Evolutionary conservation across 2,329 filamentous ascomycete genomes (phyloP).

Genomic region (Colletotrichum cereale): DNA sequence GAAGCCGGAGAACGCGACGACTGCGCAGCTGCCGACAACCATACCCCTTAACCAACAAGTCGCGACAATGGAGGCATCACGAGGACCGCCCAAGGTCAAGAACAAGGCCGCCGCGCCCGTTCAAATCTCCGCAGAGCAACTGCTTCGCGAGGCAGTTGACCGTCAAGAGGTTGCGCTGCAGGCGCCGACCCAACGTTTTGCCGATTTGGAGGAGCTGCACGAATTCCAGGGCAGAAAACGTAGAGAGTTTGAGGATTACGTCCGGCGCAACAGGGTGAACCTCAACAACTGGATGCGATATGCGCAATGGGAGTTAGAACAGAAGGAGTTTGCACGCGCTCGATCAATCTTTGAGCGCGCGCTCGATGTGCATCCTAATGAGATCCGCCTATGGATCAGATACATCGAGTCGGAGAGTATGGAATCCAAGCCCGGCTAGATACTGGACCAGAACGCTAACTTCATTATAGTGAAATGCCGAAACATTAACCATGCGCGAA

Average conservation of each 20-base stretch:
- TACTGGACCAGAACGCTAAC: not conserved
- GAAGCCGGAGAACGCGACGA: not conserved
- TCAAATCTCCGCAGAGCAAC: slow-evolving; percentile 96
- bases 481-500: slow-evolving; percentile 97
- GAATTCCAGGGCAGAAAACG: slow-evolving; percentile 97
- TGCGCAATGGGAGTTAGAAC: slow-evolving; percentile 96
- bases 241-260: slow-evolving; percentile 98
- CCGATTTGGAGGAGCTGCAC: slow-evolving; percentile 96
- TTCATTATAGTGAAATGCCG: slow-evolving; percentile 53
- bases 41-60: not conserved
- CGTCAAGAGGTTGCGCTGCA: slow-evolving; percentile 90
- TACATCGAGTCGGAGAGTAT: slow-evolving; percentile 98
- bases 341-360: slow-evolving; percentile 95
- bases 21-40: too few relatives aligned
- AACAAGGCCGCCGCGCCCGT: slow-evolving; percentile 95
- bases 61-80: slow-evolving; percentile 84
- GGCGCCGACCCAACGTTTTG: slow-evolving; percentile 93
- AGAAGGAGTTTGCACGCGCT: slow-evolving; percentile 95
- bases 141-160: slow-evolving; percentile 96
- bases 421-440: slow-evolving; percentile 57
- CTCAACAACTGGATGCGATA: slow-evolving; percentile 99
- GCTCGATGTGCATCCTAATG: slow-evolving; percentile 90
- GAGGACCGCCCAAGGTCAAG: slow-evolving; percentile 95
- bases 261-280: slow-evolving; percentile 91
- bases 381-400: slow-evolving; percentile 87